Conservation (phyloP, 371 early-diverging fungal species). For the Entomophthora muscae region DNA sequence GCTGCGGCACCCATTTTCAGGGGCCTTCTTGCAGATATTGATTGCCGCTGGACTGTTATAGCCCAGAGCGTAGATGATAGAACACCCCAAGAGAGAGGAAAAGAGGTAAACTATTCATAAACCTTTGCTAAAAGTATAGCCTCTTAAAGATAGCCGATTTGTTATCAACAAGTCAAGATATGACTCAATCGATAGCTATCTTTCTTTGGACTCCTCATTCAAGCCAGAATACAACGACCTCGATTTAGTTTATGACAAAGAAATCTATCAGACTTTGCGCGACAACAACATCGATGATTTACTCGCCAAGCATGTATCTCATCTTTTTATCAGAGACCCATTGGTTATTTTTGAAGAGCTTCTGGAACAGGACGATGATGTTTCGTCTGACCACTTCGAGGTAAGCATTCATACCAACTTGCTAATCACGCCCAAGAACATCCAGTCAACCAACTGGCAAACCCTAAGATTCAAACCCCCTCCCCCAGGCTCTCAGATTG, state of each 20-base stretch:
- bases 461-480: conserved; percentile 98
- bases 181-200: conserved; percentile 86
- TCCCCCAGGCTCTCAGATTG: conserved; percentile 69
- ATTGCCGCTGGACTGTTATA: conserved; percentile 97
- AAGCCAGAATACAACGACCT: conserved; percentile 93
- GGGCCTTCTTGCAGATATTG: conserved; percentile 90
- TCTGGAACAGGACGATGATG: conserved; percentile 56
- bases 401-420: conserved; percentile 15
- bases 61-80: conserved; percentile 91
- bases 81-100: conserved; percentile 82
- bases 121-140: conserved; percentile 21
- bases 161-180: conserved; percentile 93
- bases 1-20: conserved; percentile 90
- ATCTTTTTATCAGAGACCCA: conserved; percentile 97
- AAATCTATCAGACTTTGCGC: conserved; percentile 49
- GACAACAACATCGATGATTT: conserved; percentile 68
- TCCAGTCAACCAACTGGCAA: conserved; percentile 99
- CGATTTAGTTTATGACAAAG: conserved; percentile 59
- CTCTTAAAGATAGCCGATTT: conserved; percentile 43
- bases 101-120: conserved; percentile 27
- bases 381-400: conserved; percentile 89
- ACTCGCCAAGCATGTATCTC: conserved; percentile 86
- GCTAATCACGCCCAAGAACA: conserved; percentile 36
- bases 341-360: conserved; percentile 88
- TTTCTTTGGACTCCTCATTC: conserved; percentile 56